Base-by-base conservation (phyloP, 805 yeast species). In the Ogataea ganodermae region DNA sequence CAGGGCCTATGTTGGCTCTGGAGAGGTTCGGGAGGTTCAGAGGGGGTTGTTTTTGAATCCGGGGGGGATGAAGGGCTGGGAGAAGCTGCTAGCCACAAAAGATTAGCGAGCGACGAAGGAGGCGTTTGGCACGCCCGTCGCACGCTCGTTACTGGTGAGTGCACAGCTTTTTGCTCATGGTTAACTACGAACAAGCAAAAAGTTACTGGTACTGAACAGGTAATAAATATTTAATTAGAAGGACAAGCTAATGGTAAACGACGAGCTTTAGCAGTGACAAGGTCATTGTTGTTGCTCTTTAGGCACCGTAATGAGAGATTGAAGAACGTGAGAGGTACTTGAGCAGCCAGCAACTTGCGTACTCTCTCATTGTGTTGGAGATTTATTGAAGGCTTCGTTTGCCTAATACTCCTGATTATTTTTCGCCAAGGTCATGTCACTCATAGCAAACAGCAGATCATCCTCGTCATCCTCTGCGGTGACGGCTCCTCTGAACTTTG, bases 41-140 rank as follows among this genome's bases (percentile, higher is more conserved):
- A 72, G 95, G 50, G 84, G 90, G 7, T 57, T 88, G 8, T 74
- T 87, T 57, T 62, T 87, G 30, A 68, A 79, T 23, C 95, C 95
- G 0, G 70, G 78, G 65, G 74, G 67, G 46, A 44, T 43, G 2
- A 52, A 60, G 1, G 76, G 61, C n/a, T 57, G 54, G 37, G 8
- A 23, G n/a, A n/a, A n/a, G n/a, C n/a, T 8, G 57, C 65, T 2
- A 44, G 33, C 33, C 7, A n/a, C 33, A n/a, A 12, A n/a, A n/a
- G 8, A 22, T 8, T 27, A 13, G 12, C 17, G 33, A 30, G 33
- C 33, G 33, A 30, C n/a, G 27, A 24, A 24, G 27, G 28, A 12
- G 12, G 28, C 28, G 12, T 24, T 7, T 7, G 28, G 28, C 7
- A 24, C 28, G 12, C 28, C 28, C 28, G 12, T 24, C 28, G 10